Base-by-base conservation (phyloP, 2,329 filamentous ascomycete species). In the Thelonectria rubi region DNA sequence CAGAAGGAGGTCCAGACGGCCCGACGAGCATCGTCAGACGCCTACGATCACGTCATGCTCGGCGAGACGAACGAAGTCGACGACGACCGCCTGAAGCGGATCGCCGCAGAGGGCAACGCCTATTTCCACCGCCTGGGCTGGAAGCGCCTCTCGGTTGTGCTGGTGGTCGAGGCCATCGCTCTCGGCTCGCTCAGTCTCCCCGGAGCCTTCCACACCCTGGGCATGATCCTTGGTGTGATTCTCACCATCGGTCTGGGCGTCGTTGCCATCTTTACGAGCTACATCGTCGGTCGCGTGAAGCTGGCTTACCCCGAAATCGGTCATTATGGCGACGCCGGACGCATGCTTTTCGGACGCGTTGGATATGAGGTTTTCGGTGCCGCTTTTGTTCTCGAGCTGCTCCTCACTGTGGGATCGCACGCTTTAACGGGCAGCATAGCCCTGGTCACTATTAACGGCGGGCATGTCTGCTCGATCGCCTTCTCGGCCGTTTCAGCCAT, bases 151-250 rank as follows among this genome's bases (percentile, higher is more conserved):
- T 46, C 60, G n/a, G 42, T 62, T 32, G 46, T 62, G 20, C 26
- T 55, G 11, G 55, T 62, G 11, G 60, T 62, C 10, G 60, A 62
- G 30, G 60, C 60, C 30, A 57, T 62, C 14, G 60, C 60, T 11
- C 60, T 62, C 10, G 60, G 60, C 20, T 49, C 60, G 14, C 60
- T 62, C 15, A 62, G 60, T 55, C 60, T 62, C 9, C 60, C 60
- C 15, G 17, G 46, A 18, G 60, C 60, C 21, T 62, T 58, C 20
- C 55, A 62, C 45, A 55, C 40, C 20, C 32, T 62, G 2, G 60
- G 60, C 9, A 62, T 62, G 60, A 55, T 62, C 8, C 55, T 58
- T 11, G 60, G 60, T 11, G 60, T 62, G 2, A 34, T 62, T 15
- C 32, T 62, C 37, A 58, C 60, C 1, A 14, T 62, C 2, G 40